Evolutionary conservation across 2,329 filamentous ascomycete species (phyloP).

Genomic region (Mycocentrospora acerina): DNA sequence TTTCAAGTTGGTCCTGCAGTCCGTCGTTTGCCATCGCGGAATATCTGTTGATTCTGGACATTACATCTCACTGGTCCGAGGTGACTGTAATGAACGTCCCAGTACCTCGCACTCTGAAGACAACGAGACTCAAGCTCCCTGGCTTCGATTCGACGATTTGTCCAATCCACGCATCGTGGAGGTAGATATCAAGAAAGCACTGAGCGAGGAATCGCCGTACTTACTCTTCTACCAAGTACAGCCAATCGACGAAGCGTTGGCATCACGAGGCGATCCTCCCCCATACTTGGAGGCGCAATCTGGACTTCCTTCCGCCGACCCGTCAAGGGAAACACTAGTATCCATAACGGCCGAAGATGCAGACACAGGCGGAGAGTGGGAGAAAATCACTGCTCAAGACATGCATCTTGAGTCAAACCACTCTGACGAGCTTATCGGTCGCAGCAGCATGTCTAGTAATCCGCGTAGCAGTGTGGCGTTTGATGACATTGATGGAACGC

Average conservation of each 20-base stretch:
- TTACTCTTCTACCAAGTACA: conserved; percentile 94
- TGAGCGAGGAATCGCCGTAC: conserved; percentile 89
- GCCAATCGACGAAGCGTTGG: conserved; percentile 73
- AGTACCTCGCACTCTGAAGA: conserved; percentile 51
- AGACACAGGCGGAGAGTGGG: conserved; percentile 25
- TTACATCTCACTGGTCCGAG: conserved; percentile 83
- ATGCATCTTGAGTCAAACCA: conserved; percentile 13
- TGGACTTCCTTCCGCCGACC: conserved; percentile 18
- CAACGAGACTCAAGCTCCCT: conserved; percentile 52
- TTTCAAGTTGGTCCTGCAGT: conserved; percentile 90
- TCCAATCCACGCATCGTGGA: conserved; percentile 68
- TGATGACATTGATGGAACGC: conserved; percentile 39
- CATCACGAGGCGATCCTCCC: conserved; percentile 41
- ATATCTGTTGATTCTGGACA: conserved; percentile 85
- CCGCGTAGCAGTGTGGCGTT: conserved; percentile 44
- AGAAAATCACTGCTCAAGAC: conserved; percentile 19
- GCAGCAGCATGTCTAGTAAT: conserved; percentile 41
- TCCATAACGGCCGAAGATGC: conserved; percentile 19
- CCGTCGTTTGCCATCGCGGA: conserved; percentile 89
- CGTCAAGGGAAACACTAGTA: conserved; percentile 33
- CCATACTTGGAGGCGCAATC: conserved; percentile 42
- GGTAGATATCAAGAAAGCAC: conserved; percentile 74
- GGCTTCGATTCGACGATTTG: conserved; percentile 95
- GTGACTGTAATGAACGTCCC: conserved; percentile 50
- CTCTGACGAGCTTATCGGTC: conserved; percentile 29